Conservation (phyloP, 208 protist genomes). For the Trypanosoma caninum region DNA sequence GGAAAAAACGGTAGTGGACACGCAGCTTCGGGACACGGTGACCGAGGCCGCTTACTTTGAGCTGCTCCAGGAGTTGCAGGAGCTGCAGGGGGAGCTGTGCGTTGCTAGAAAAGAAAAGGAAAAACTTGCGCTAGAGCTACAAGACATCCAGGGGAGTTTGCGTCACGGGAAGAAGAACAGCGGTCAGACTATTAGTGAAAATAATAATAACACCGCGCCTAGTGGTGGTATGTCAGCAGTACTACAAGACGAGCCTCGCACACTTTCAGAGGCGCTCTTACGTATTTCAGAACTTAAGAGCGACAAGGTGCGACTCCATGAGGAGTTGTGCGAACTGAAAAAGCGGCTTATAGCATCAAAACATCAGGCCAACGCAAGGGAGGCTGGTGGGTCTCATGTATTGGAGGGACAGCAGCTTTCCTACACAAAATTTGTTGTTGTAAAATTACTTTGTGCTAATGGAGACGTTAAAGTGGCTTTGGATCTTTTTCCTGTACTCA, state of each 20-base stretch:
- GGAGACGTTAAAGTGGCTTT: slow-evolving; percentile 39
- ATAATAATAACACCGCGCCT: background rate
- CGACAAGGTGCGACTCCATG: slow-evolving; percentile 22
- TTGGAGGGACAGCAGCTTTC: slow-evolving; percentile 54
- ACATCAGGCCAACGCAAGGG: slow-evolving; percentile 15
- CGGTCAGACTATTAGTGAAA: background rate
- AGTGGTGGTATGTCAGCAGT: background rate
- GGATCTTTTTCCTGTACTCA: slow-evolving; percentile 75
- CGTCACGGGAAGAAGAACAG: background rate
- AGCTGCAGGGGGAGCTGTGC: slow-evolving; percentile 32
- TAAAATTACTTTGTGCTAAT: slow-evolving; percentile 64
- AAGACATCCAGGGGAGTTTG: background rate
- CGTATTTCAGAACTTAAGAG: slow-evolving; percentile 31
- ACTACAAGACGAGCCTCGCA: background rate
- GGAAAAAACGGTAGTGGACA: slow-evolving; percentile 18
- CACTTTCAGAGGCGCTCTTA: slow-evolving; percentile 30
- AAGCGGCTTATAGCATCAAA: slow-evolving; percentile 33
- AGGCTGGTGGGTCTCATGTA: slow-evolving; percentile 5
- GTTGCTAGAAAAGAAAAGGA: slow-evolving; percentile 21
- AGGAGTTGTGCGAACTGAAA: slow-evolving; percentile 43
- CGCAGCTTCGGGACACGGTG: background rate
- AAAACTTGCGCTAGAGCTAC: slow-evolving; percentile 5
- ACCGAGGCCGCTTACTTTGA: slow-evolving; percentile 49
- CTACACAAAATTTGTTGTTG: slow-evolving; percentile 71
- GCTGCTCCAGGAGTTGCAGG: slow-evolving; percentile 54